Evolutionary conservation across 1,139 yeast genomes (phyloP).

Genomic region (Lodderomyces parapsilosis): DNA sequence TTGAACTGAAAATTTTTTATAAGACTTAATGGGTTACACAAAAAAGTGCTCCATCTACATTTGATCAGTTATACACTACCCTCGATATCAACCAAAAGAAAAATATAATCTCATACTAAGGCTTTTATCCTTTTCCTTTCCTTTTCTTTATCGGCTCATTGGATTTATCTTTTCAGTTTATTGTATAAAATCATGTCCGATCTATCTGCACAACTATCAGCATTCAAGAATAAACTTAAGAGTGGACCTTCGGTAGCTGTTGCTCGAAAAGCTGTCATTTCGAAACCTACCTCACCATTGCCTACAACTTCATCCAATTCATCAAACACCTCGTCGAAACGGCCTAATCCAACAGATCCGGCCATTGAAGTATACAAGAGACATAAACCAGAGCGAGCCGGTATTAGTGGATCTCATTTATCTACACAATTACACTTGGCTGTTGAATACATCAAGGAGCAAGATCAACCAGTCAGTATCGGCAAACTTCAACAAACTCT

Average conservation of each 20-base stretch:
- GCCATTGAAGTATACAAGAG: slow-evolving; percentile 38
- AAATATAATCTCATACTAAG: too few relatives aligned
- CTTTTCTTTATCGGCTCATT: too few relatives aligned
- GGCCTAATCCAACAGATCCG: slow-evolving; percentile 21
- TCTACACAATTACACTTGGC: slow-evolving; percentile 84
- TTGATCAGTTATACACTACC: not conserved
- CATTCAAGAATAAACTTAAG: slow-evolving; percentile 48
- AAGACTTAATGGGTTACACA: too few relatives aligned
- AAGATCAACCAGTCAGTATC: slow-evolving; percentile 68
- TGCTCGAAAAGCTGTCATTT: slow-evolving; percentile 26
- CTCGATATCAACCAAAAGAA: not conserved
- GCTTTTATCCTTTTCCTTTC: too few relatives aligned
- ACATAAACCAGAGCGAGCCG: slow-evolving; percentile 29
- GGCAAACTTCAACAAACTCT: slow-evolving; percentile 61
- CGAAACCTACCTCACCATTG: slow-evolving; percentile 13
- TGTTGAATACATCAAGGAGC: slow-evolving; percentile 74
- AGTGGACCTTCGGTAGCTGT: slow-evolving; percentile 46
- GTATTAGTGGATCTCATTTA: slow-evolving; percentile 54
- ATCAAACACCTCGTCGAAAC: slow-evolving; percentile 12
- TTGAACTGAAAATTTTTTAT: not conserved
- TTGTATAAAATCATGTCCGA: slow-evolving; percentile 34
- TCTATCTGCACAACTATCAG: slow-evolving; percentile 47
- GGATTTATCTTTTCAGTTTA: not conserved
- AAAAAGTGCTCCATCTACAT: too few relatives aligned
- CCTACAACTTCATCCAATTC: slow-evolving; percentile 6